phyloP scores from a whole-genome alignment of 306 rosid genomes.

The Castanospermum australe region DNA sequence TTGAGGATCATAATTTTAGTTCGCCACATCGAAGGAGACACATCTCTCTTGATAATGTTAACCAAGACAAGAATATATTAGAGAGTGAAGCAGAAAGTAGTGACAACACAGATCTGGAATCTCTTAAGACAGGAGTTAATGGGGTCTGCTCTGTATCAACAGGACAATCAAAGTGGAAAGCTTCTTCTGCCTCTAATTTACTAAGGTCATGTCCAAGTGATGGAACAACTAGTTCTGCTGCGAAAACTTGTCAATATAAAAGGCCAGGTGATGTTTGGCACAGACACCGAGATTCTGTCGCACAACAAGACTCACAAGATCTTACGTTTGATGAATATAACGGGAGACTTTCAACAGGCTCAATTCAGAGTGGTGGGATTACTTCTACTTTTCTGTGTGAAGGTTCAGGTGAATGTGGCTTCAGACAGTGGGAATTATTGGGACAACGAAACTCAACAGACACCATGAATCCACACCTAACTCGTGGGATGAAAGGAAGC shows the following conservation, averaged over 20 bases:
- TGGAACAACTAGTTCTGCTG: background rate
- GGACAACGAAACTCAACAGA: background rate
- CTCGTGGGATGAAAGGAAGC: constrained; percentile 63
- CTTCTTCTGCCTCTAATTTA: constrained; percentile 15
- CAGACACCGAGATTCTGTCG: background rate
- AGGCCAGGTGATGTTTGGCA: background rate
- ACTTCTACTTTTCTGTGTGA: background rate
- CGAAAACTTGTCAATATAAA: background rate
- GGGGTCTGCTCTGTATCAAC: no score
- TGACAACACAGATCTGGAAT: background rate
- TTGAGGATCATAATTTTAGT: constrained; percentile 5
- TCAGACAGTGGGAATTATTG: background rate
- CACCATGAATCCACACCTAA: constrained; percentile 52
- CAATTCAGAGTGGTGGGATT: background rate
- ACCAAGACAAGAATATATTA: background rate
- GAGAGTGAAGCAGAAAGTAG: constrained; percentile 2
- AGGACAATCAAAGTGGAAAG: constrained; percentile 15
- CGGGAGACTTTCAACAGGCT: constrained; percentile 24
- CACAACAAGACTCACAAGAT: background rate
- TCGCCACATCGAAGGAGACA: constrained; percentile 12
- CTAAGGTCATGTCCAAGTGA: background rate
- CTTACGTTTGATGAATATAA: background rate
- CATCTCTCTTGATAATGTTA: background rate
- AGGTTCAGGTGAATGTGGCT: background rate
- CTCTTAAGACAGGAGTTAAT: background rate